Base-by-base conservation (phyloP, 2,329 filamentous ascomycete species). In the Beauveria brongniartii region DNA sequence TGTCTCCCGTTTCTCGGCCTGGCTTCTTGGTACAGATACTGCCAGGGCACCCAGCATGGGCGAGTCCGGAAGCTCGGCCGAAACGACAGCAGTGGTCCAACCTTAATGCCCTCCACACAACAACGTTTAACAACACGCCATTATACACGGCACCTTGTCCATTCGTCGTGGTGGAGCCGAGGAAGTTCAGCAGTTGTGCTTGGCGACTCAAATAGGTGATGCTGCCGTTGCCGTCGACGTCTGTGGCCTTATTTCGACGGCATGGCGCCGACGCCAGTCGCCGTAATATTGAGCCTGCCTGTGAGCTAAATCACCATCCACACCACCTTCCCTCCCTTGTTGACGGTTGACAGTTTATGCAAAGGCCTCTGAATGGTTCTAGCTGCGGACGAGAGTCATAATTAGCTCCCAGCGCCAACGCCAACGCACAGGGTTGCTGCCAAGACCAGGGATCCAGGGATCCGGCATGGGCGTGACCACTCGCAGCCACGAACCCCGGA, bases 391-490 rank as follows among this genome's bases (percentile, higher is more conserved):
- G 54, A 56, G 50, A 56, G 41, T 50, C 43, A 28, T 37, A 4
- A 30, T 28, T 40, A 50, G 30, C 44, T 37, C 41, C 41, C 16
- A 47, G 50, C 41, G 58, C 58, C 58, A 60, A 28, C 41, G 58
- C 58, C 58, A 60, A 28, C 58, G 58, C 58, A 60, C 58, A 54
- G 41, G 41, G 41, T 60, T 37, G 58, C 51, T 34, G 58, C 58
- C 58, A 60, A 60, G 58, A 55, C 58, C 43, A 60, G 50, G 51
- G 58, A 54, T 28, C 58, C 43, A 60, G 50, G 51, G 58, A 54
- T 28, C 58, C 56, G 56, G 56, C 56, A 58, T 37, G 37, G 46
- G 55, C 55, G 22, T 47, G 28, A 58, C 46, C 46, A 28, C 43
- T 51, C 12, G 53, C 22, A 44, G 56, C 56, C 56, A 59, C 56